phyloP scores from a whole-genome alignment of 2,329 filamentous ascomycete genomes.

The Botryotinia calthae region DNA sequence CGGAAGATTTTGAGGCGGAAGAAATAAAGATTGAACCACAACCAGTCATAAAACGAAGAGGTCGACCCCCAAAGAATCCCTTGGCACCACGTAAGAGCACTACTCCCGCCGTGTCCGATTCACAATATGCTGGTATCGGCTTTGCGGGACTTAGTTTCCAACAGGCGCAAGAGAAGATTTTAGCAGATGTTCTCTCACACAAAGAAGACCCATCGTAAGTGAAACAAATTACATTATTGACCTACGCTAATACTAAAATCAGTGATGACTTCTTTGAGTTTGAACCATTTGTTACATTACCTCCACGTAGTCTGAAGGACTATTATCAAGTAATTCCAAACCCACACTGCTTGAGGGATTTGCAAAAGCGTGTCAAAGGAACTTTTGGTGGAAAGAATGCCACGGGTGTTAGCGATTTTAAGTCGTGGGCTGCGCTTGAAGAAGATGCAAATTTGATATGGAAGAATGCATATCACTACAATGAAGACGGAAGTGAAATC shows the following conservation, averaged over 20 bases:
- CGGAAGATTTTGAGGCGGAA: slow-evolving; percentile 34
- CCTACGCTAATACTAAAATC: slow-evolving; percentile 12
- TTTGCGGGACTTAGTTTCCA: slow-evolving; percentile 77
- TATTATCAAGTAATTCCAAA: slow-evolving; percentile 84
- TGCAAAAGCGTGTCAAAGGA: slow-evolving; percentile 75
- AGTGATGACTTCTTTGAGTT: slow-evolving; percentile 69
- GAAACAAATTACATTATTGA: not conserved
- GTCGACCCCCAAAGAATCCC: slow-evolving; percentile 32
- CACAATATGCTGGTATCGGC: slow-evolving; percentile 54
- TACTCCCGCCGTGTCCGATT: slow-evolving; percentile 47
- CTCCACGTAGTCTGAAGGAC: slow-evolving; percentile 70
- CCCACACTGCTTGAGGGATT: slow-evolving; percentile 72
- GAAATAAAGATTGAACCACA: slow-evolving; percentile 32
- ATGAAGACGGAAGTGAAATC: slow-evolving; percentile 87
- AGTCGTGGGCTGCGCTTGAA: slow-evolving; percentile 78
- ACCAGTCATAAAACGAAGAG: slow-evolving; percentile 27
- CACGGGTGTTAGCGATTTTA: slow-evolving; percentile 64
- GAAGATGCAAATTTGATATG: slow-evolving; percentile 78
- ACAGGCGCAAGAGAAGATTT: slow-evolving; percentile 80
- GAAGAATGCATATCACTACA: slow-evolving; percentile 85
- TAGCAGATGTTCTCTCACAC: slow-evolving; percentile 68
- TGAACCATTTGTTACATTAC: slow-evolving; percentile 74
- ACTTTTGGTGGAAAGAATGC: slow-evolving; percentile 65
- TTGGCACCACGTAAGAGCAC: slow-evolving; percentile 40
- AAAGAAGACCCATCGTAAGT: slow-evolving; percentile 64